These are phyloP conservation scores for Trebouxia sp. DNA, from an alignment of 139 green algal species.

Conservation along the genomic window DNA sequence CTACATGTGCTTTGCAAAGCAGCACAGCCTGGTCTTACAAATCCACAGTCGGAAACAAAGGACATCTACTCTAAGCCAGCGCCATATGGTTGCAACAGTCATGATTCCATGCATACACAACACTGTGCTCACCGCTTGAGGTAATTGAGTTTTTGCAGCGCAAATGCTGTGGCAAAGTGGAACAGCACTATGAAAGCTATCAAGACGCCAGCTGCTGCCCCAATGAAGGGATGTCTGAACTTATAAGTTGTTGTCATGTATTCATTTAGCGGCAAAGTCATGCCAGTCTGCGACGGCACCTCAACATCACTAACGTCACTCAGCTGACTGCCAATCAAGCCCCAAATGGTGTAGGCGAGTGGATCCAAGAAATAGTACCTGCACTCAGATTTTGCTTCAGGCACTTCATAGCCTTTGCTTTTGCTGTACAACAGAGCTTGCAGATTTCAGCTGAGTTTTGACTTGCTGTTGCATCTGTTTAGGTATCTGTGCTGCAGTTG, in stretches of 20 bases:
- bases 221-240: conserved; percentile 8
- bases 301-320: neutral
- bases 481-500: too few species aligned
- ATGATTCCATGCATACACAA: neutral
- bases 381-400: too few species aligned
- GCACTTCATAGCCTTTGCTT: too few species aligned
- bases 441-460: too few species aligned
- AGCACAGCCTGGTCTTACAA: too few species aligned
- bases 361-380: conserved; percentile 27
- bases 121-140: conserved; percentile 1
- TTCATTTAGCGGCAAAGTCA: neutral
- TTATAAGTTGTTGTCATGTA: neutral
- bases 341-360: conserved; percentile 13
- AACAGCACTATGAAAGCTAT: conserved; percentile 19
- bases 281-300: neutral
- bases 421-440: too few species aligned
- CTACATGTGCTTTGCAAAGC: conserved; percentile 6
- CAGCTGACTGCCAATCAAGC: conserved; percentile 16
- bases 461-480: too few species aligned
- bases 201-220: neutral
- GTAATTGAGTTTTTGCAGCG: conserved; percentile 2
- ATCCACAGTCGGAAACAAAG: too few species aligned
- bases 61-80: too few species aligned
- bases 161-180: neutral
- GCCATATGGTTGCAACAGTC: neutral